Conservation (phyloP, 805 yeast genomes). For the Kurtzmaniella fragi region DNA sequence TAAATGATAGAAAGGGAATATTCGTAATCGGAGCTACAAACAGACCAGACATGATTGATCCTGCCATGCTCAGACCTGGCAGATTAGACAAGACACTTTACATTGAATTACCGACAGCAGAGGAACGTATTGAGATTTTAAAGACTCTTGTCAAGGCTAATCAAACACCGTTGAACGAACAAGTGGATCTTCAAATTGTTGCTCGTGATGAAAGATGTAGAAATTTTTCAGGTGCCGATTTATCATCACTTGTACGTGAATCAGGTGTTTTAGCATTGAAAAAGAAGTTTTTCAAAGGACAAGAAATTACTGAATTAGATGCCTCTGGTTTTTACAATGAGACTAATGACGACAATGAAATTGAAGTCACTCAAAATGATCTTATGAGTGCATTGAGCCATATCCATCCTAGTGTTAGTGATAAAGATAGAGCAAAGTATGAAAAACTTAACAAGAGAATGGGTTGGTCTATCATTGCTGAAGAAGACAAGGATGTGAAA, state of each 20-base stretch:
- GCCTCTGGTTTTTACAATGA: constrained; percentile 33
- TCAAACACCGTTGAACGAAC: constrained; percentile 64
- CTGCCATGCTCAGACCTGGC: constrained; percentile 97
- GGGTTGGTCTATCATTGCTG: constrained; percentile 57
- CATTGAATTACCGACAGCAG: constrained; percentile 79
- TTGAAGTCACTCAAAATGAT: constrained; percentile 59
- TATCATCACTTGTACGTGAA: constrained; percentile 86
- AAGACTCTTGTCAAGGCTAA: constrained; percentile 67
- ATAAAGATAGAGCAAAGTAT: constrained; percentile 72
- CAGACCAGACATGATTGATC: constrained; percentile 96
- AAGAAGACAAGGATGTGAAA: constrained; percentile 20
- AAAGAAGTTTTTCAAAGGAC: constrained; percentile 55
- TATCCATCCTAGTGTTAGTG: constrained; percentile 89
- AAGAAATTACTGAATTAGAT: constrained; percentile 34
- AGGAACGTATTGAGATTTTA: constrained; percentile 78
- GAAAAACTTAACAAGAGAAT: constrained; percentile 66
- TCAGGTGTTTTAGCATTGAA: constrained; percentile 89
- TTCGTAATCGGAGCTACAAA: constrained; percentile 96
- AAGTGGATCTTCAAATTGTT: constrained; percentile 56
- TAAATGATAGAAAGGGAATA: constrained; percentile 87
- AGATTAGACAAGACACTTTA: constrained; percentile 88
- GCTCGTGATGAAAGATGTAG: constrained; percentile 77
- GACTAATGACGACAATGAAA: constrained; percentile 24
- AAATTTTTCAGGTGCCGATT: constrained; percentile 94
- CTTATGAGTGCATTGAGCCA: constrained; percentile 65